Evolutionary conservation across 192 early-diverging fungal species (phyloP), one percentile per base, ranked within the genome.

Genomic region (Backusella parvicylindrica): DNA sequence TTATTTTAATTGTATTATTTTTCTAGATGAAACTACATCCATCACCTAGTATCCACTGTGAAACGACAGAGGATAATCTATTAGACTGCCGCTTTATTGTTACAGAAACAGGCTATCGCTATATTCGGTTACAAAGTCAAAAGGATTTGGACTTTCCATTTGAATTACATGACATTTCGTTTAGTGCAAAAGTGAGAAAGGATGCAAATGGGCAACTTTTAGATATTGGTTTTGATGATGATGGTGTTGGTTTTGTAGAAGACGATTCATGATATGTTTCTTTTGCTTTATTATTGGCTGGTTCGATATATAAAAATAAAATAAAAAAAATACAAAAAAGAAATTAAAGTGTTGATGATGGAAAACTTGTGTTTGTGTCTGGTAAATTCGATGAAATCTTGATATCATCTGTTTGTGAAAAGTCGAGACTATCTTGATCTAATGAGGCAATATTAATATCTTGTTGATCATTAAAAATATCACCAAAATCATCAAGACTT

Each of bases 141-240:
- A 68, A 63, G 15, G 76, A 80, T 13, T 30, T 77, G 37, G 71
- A 80, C 37, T 82, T 71, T 78, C 49, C 69, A 0, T 83, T 69
- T 68, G 69, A 56, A 8, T 73, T 85, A 1, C 65, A 81, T 81
- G 84, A 85, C 26, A 74, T 85, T 69, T 75, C 81, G 5, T 81
- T 85, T 67, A 41, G 49, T 67, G 81, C 76, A 13, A 75, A 70
- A 28, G 73, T 80, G n/a, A 72, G 74, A 16, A 41, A 67, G 16
- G 75, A 77, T 53, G 43, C 33, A 18, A 64, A 76, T 32, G 79
- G 79, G 3, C 79, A 81, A 37, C 16, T 76, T 11, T 35, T 81
- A 6, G 79, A 76, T 31, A 63, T 73, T 72, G 67, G 30, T 15
- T 64, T n/a, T 68, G 79, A 81, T 47, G 33, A 75, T 6, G 71